phyloP scores from a whole-genome alignment of 2,329 filamentous ascomycete genomes.

The Decorospora gaudefroyi region DNA sequence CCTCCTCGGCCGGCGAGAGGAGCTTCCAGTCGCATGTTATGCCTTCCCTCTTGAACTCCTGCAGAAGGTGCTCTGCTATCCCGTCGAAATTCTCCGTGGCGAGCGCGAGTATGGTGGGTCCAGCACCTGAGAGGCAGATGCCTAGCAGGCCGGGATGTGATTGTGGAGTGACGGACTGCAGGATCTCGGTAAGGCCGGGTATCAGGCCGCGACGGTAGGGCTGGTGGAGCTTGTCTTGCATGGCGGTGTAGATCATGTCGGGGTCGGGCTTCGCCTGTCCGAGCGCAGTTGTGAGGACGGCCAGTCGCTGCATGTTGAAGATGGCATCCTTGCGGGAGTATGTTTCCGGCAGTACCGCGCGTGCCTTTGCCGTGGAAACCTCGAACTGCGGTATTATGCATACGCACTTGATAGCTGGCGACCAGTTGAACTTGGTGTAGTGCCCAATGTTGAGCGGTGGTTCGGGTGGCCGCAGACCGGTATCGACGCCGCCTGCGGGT shows the following conservation, averaged over 20 bases:
- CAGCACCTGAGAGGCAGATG: slow-evolving; percentile 92
- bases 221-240: slow-evolving; percentile 99
- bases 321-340: slow-evolving; percentile 86
- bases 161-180: slow-evolving; percentile 85
- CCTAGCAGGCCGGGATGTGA: slow-evolving; percentile 87
- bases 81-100: slow-evolving; percentile 87
- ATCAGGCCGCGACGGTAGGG: slow-evolving; percentile 92
- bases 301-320: slow-evolving; percentile 94
- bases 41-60: slow-evolving; percentile 69
- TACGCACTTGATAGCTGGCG: slow-evolving; percentile 92
- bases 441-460: slow-evolving; percentile 93
- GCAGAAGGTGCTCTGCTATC: slow-evolving; percentile 80
- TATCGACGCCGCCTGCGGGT: slow-evolving; percentile 88
- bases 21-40: slow-evolving; percentile 86
- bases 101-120: slow-evolving; percentile 90
- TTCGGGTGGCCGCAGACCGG: slow-evolving; percentile 80
- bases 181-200: slow-evolving; percentile 86
- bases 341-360: slow-evolving; percentile 77
- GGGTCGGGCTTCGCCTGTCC: slow-evolving; percentile 89
- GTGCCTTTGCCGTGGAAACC: slow-evolving; percentile 89
- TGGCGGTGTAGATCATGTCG: slow-evolving; percentile 92
- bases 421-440: slow-evolving; percentile 95
- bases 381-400: slow-evolving; percentile 96
- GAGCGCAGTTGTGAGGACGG: slow-evolving; percentile 84
- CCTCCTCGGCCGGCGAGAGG: slow-evolving; percentile 82